Evolutionary conservation across 768 basidiomycete genomes (phyloP).

Genomic region (Paxillus rubicundulus): DNA sequence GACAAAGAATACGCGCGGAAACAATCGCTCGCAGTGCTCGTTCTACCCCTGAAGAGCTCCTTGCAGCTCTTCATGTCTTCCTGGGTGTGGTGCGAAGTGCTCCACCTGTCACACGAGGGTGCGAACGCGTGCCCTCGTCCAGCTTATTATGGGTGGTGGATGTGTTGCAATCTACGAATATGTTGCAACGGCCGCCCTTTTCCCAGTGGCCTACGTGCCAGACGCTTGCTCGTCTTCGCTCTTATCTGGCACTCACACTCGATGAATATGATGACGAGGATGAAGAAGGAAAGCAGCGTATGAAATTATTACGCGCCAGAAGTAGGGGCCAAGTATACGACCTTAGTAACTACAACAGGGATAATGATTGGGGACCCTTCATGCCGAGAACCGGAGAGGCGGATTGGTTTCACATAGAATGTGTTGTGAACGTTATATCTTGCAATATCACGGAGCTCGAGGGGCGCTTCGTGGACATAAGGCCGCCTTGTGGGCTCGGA

Average conservation of each 20-base stretch:
- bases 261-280: constrained; percentile 34
- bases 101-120: constrained; percentile 25
- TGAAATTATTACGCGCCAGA: constrained; percentile 37
- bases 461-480: constrained; percentile 32
- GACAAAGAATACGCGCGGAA: constrained; percentile 43
- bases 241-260: constrained; percentile 47
- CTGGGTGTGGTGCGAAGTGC: constrained; percentile 39
- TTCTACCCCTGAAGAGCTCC: constrained; percentile 27
- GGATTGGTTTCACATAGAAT: constrained; percentile 65
- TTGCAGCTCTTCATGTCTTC: constrained; percentile 39
- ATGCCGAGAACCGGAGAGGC: constrained; percentile 35
- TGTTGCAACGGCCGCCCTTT: constrained; percentile 29
- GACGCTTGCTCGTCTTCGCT: constrained; percentile 44
- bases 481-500: constrained; percentile 51
- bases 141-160: constrained; percentile 47
- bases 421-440: constrained; percentile 52
- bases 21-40: constrained; percentile 19
- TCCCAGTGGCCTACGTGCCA: constrained; percentile 20
- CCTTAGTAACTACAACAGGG: constrained; percentile 52
- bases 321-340: constrained; percentile 65
- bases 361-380: constrained; percentile 63
- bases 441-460: constrained; percentile 51
- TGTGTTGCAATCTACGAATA: constrained; percentile 38
- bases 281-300: constrained; percentile 19
- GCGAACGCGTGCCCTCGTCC: constrained; percentile 31